A percentile compares a stretch with the other conserved stretches of the same genome.
phyloP scores from a whole-genome alignment of 2,329 filamentous ascomycete genomes.

The Penicillium sumatraense region DNA sequence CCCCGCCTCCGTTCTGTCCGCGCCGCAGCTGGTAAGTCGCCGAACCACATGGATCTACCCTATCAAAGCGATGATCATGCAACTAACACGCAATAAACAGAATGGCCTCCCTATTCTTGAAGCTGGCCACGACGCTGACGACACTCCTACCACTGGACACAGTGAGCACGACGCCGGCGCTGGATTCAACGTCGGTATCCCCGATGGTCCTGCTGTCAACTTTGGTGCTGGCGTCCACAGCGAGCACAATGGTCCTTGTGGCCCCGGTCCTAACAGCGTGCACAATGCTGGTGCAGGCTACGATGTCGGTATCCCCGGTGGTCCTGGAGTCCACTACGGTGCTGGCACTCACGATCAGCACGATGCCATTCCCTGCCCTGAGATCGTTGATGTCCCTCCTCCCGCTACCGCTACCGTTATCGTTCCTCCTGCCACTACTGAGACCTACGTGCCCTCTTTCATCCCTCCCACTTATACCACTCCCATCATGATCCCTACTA shows the following conservation, averaged over 20 bases:
- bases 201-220: constrained; percentile 31
- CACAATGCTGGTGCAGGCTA: constrained; percentile 19
- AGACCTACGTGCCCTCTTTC: constrained; percentile 16
- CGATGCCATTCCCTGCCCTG: constrained; percentile 21
- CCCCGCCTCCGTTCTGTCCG: constrained; percentile 34
- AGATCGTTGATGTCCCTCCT: constrained; percentile 14
- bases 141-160: constrained; percentile 19
- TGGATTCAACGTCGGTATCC: constrained; percentile 27
- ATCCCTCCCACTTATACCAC: constrained; percentile 25
- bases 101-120: constrained; percentile 16
- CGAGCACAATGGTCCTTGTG: constrained; percentile 23
- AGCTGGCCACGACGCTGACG: constrained; percentile 3
- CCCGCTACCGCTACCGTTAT: neutral
- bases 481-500: constrained; percentile 22
- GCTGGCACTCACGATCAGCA: constrained; percentile 15
- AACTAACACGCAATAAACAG: constrained; percentile 16
- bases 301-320: constrained; percentile 20
- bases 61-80: neutral
- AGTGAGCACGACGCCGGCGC: constrained; percentile 23
- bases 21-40: constrained; percentile 29
- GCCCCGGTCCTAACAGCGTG: constrained; percentile 15
- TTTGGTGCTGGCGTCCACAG: constrained; percentile 23
- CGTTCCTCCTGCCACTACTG: constrained; percentile 1
- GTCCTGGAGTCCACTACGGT: constrained; percentile 17
- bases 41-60: constrained; percentile 8